Conservation (phyloP, 352 stramenopile genomes). For the Peronospora farinosa region DNA sequence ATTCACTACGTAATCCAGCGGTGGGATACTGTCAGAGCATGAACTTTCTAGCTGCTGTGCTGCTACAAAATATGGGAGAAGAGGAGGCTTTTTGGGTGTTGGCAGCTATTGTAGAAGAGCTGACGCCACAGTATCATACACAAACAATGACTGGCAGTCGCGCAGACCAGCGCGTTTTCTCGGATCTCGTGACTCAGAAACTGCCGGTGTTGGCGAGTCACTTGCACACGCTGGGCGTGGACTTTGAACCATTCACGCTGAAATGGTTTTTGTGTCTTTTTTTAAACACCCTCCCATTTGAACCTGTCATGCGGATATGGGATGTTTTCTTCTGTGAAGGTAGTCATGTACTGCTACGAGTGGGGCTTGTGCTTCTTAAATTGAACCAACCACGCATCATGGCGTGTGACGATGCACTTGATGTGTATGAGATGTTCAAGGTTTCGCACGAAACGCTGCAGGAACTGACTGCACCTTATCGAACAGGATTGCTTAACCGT, state of each 20-base stretch:
- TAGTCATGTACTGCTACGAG: constrained; percentile 81
- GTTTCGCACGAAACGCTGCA: constrained; percentile 57
- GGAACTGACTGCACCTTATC: constrained; percentile 51
- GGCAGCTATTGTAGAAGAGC: constrained; percentile 80
- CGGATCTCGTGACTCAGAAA: constrained; percentile 80
- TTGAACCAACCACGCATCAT: constrained; percentile 63
- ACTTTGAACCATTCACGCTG: constrained; percentile 86
- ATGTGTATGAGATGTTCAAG: constrained; percentile 83
- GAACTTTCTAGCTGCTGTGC: constrained; percentile 78
- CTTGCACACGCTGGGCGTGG: constrained; percentile 63
- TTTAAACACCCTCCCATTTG: constrained; percentile 87
- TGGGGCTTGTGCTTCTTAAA: constrained; percentile 82
- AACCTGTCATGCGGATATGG: constrained; percentile 86
- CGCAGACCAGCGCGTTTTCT: constrained; percentile 86
- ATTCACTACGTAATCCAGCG: constrained; percentile 74
- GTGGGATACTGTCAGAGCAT: constrained; percentile 89
- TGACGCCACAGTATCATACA: constrained; percentile 87
- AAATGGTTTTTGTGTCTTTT: constrained; percentile 92
- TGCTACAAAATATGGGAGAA: constrained; percentile 79
- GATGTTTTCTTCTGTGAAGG: constrained; percentile 88
- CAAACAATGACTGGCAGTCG: constrained; percentile 83
- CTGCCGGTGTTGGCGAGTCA: constrained; percentile 68
- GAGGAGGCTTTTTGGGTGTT: constrained; percentile 87
- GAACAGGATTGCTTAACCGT: constrained; percentile 53
- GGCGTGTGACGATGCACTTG: constrained; percentile 62